Evolutionary conservation across 306 rosid species (phyloP), one percentile per base, ranked within the genome.

Genomic region (Arachis hypogaea): DNA sequence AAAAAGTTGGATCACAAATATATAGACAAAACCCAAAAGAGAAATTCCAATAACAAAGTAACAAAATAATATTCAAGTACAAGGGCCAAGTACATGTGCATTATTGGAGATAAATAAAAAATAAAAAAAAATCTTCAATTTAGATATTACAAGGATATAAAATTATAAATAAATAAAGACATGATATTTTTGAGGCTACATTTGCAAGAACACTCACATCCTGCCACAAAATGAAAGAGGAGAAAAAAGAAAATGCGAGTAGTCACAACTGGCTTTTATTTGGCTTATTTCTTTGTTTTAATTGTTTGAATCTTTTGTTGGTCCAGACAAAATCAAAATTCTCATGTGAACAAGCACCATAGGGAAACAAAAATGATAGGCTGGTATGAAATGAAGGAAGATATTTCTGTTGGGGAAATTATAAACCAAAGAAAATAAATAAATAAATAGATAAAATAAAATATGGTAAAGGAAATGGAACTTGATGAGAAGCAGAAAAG

Each of bases 321-420:
- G 84, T 75, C 64, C 70, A 64, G 16, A 63, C 74, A 78, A 73
- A 66, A 66, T 79, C 42, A 75, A 69, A 68, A 68, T 28, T 30
- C 8, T 78, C 72, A 60, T 69, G 45, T 78, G 68, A 68, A 18
- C 46, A 47, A 57, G 5, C 2, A 38, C 51, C 44, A 18, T 50
- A 66, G 62, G 60, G 56, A 59, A 59, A 36, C 28, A 14, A 76
- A 54, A 54, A 61, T 28, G 45, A 55, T 71, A 40, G 77, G 55
- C 71, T 72, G 46, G 72, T 52, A 41, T 29, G 30, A 68, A 75
- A 54, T 41, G 60, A 71, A 66, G 1, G 62, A 59, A 78, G 69
- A 79, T 74, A 68, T 62, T 86, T 73, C 44, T 61, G 58, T 62
- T 74, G 46, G 57, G 67, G 64, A 10, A 30, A 47, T 3, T 49